Conservation (phyloP, 1,139 yeast species). For the Blastobotrys niveus region DNA sequence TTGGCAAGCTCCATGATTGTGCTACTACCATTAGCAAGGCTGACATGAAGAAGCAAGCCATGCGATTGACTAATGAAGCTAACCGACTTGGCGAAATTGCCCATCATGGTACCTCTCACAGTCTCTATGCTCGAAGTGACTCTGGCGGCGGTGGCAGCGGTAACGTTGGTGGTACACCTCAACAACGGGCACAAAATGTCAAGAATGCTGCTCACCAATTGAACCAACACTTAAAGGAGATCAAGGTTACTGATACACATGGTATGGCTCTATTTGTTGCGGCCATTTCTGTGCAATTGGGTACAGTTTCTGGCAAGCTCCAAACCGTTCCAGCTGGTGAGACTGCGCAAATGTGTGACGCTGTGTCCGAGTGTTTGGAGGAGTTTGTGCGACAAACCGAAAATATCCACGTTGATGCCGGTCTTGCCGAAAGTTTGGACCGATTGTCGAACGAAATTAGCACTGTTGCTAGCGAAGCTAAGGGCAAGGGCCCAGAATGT, state of each 20-base stretch:
- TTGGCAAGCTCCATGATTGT: constrained; percentile 5
- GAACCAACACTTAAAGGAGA: neutral
- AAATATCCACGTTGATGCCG: neutral
- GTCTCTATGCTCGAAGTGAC: too few species aligned
- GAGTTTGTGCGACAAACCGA: constrained; percentile 9
- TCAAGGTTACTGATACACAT: neutral
- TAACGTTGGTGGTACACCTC: too few species aligned
- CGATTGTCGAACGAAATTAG: neutral
- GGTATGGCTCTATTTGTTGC: neutral
- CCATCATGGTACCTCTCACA: too few species aligned
- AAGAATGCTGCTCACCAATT: neutral
- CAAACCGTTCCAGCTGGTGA: neutral
- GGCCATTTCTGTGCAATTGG: neutral
- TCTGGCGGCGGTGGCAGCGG: too few species aligned
- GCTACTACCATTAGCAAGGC: constrained; percentile 18
- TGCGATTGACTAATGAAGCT: neutral
- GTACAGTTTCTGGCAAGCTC: neutral
- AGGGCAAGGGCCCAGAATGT: constrained; percentile 5
- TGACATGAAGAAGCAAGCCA: constrained; percentile 17
- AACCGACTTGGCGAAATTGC: neutral
- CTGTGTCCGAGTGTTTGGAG: constrained; percentile 31
- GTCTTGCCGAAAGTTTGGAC: neutral
- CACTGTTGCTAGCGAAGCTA: neutral
- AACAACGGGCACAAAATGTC: neutral
- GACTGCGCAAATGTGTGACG: constrained; percentile 19